These are phyloP conservation scores for Starmerella apis DNA, from an alignment of 805 yeast genomes.

Conservation along the genomic window DNA sequence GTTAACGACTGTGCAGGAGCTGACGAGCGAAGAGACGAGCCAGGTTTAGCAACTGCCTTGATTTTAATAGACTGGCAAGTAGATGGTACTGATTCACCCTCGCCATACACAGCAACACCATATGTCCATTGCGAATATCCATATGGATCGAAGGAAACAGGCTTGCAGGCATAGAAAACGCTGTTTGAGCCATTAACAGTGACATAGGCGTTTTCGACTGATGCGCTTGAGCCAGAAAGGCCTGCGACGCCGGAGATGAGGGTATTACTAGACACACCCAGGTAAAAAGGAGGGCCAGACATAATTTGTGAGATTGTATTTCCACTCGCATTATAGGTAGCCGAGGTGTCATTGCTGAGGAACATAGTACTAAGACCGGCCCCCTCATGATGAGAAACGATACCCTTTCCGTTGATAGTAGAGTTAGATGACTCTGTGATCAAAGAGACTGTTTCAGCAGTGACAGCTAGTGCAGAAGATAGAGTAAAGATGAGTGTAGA, in stretches of 20 bases:
- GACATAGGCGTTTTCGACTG: conserved; percentile 1
- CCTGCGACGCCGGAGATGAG: not conserved
- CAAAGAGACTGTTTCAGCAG: not conserved
- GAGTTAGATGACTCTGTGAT: not conserved
- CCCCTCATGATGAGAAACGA: not conserved
- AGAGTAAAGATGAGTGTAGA: not conserved
- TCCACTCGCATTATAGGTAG: not conserved
- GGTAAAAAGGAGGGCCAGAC: no score
- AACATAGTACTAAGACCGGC: not conserved
- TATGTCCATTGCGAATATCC: conserved; percentile 6
- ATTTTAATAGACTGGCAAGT: conserved; percentile 17
- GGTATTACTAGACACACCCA: not conserved
- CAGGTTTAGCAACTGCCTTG: conserved; percentile 1
- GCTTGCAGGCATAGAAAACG: conserved; percentile 18
- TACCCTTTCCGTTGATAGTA: not conserved
- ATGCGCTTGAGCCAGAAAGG: not conserved
- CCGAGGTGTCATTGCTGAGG: not conserved
- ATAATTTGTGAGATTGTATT: not conserved
- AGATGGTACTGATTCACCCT: conserved; percentile 1
- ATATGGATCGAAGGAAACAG: conserved; percentile 17
- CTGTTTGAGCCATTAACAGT: conserved; percentile 16
- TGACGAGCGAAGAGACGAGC: not conserved
- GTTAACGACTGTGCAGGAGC: no score
- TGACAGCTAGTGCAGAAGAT: not conserved
- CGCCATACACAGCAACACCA: conserved; percentile 9